These are phyloP conservation scores for Penstemon eatonii DNA, from an alignment of 257 asterid species.

Conservation along the genomic window DNA sequence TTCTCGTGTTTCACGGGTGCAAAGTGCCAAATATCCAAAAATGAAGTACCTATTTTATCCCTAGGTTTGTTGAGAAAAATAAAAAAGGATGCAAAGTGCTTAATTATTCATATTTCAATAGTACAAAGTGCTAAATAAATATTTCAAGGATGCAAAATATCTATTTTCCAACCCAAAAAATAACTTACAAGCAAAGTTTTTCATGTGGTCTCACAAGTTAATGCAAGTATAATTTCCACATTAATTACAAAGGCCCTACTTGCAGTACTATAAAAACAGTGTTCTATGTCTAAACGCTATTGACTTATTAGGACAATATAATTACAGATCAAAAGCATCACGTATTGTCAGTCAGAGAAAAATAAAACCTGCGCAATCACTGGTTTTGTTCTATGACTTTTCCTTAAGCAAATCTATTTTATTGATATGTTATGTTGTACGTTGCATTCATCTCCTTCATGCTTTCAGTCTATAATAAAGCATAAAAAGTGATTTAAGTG, in stretches of 20 bases:
- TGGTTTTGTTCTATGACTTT: slow-evolving; percentile 1
- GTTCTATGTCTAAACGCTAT: background rate
- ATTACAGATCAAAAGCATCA: slow-evolving; percentile 8
- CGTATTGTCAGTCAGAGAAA: slow-evolving; percentile 25
- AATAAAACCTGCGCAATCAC: background rate
- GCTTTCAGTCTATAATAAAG: background rate
- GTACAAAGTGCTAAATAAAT: too few species aligned
- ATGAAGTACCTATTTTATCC: too few species aligned
- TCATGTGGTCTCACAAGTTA: background rate
- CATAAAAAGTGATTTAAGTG: background rate
- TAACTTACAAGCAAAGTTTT: too few species aligned
- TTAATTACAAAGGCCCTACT: background rate
- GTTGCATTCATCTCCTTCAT: background rate
- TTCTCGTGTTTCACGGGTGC: too few species aligned
- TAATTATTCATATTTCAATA: too few species aligned
- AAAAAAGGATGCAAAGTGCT: too few species aligned
- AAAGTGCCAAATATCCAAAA: too few species aligned
- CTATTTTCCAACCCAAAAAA: too few species aligned
- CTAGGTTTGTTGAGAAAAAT: too few species aligned
- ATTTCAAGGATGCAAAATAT: too few species aligned
- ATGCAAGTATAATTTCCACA: background rate
- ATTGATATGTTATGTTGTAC: background rate
- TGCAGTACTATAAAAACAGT: background rate
- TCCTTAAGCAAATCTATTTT: slow-evolving; percentile 13
- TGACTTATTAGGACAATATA: slow-evolving; percentile 19